A percentile compares a stretch with the other conserved stretches of the same genome.
Conservation (phyloP, 108 stramenopile species). For the Stephanodiscus triporus region DNA sequence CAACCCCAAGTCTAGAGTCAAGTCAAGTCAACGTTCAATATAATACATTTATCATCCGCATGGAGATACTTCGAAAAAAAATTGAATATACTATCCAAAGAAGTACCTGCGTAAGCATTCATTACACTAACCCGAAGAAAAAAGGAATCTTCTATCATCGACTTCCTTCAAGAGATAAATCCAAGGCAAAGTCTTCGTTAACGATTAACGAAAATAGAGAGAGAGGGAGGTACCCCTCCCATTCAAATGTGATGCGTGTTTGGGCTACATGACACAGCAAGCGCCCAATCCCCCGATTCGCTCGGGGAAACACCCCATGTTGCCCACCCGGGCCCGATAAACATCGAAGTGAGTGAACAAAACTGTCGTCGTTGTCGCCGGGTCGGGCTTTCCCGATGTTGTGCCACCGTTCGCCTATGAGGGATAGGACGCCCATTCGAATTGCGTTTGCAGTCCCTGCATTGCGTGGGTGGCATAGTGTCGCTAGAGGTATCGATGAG, state of each 20-base stretch:
- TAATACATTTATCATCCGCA: conserved; percentile 5
- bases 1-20: conserved; percentile 3
- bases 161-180: neutral
- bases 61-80: conserved; percentile 14
- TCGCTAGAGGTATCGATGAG: neutral
- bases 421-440: too few relatives aligned
- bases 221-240: neutral
- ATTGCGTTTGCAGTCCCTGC: too few relatives aligned
- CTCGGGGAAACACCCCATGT: neutral
- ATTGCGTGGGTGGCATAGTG: too few relatives aligned
- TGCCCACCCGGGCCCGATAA: neutral
- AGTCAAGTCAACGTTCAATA: conserved; percentile 3
- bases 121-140: neutral
- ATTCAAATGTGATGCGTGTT: neutral
- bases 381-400: too few relatives aligned
- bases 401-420: too few relatives aligned
- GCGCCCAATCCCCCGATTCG: neutral
- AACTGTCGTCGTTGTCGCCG: too few relatives aligned
- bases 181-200: neutral
- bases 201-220: conserved; percentile 1
- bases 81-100: neutral
- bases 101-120: conserved; percentile 6
- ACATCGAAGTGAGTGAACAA: too few relatives aligned
- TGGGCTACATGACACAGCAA: neutral
- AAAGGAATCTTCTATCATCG: neutral